Evolutionary conservation across 2,329 filamentous ascomycete genomes (phyloP).

Genomic region (Stromatinia cepivora): DNA sequence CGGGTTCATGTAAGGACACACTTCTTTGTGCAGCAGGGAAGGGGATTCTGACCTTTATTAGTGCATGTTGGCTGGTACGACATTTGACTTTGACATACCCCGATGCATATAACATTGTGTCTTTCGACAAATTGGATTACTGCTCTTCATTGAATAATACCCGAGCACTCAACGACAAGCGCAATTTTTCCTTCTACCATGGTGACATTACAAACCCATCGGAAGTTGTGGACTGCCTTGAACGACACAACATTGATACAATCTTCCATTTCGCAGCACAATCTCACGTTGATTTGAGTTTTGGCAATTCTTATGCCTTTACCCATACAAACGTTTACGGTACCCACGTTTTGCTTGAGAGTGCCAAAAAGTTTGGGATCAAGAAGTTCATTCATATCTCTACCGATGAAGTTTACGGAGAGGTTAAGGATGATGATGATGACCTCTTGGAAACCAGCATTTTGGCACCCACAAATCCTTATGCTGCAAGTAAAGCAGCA

Average conservation of each 20-base stretch:
- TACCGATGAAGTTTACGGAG: constrained; percentile 84
- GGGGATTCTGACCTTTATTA: constrained; percentile 42
- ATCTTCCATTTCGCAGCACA: constrained; percentile 85
- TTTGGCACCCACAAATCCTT: constrained; percentile 78
- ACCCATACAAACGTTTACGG: constrained; percentile 81
- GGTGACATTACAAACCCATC: constrained; percentile 73
- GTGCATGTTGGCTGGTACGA: constrained; percentile 79
- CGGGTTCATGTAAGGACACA: constrained; percentile 72
- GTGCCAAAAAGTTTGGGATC: constrained; percentile 69
- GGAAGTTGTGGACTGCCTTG: constrained; percentile 69
- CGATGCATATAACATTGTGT: constrained; percentile 73
- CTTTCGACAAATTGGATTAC: constrained; percentile 83
- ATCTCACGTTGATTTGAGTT: constrained; percentile 79
- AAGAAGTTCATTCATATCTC: constrained; percentile 78
- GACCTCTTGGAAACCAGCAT: constrained; percentile 73
- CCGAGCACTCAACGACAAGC: constrained; percentile 61
- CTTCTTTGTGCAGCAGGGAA: constrained; percentile 20
- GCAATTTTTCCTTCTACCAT: constrained; percentile 78
- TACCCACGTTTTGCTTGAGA: constrained; percentile 79
- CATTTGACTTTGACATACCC: constrained; percentile 75
- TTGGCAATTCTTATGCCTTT: constrained; percentile 79
- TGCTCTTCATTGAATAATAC: constrained; percentile 81
- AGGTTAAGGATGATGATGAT: constrained; percentile 70
- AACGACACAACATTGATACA: constrained; percentile 72
- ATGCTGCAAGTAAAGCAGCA: constrained; percentile 77